These are phyloP conservation scores for Grammothele lineata DNA, from an alignment of 768 basidiomycete genomes.

Conservation along the genomic window DNA sequence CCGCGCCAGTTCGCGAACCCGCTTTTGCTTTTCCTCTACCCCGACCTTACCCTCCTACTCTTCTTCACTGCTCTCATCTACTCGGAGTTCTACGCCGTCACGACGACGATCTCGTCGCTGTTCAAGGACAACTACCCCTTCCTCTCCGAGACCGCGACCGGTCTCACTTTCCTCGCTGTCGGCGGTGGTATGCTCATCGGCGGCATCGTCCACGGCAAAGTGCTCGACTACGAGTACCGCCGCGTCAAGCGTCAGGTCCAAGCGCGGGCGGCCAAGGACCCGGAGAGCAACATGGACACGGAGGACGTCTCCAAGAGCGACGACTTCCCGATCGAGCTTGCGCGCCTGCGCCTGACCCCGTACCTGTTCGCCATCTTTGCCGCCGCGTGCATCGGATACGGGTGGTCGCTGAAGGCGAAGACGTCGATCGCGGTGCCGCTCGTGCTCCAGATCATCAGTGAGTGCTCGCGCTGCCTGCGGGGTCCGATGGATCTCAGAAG, in stretches of 20 bases:
- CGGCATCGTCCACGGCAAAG: slow-evolving; percentile 50
- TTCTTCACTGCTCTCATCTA: slow-evolving; percentile 50
- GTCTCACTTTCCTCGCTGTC: slow-evolving; percentile 73
- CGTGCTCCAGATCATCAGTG: slow-evolving; percentile 40
- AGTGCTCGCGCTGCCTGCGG: slow-evolving; percentile 18
- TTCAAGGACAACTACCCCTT: slow-evolving; percentile 55
- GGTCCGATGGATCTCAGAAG: slow-evolving; percentile 5
- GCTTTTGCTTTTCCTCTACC: slow-evolving; percentile 47
- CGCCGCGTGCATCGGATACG: slow-evolving; percentile 47
- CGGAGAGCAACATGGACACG: slow-evolving; percentile 16
- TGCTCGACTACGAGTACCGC: slow-evolving; percentile 66
- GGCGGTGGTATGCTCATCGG: slow-evolving; percentile 71
- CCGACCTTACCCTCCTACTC: slow-evolving; percentile 53
- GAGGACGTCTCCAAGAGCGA: slow-evolving; percentile 29
- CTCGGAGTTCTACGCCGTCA: slow-evolving; percentile 57
- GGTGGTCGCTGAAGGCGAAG: slow-evolving; percentile 52
- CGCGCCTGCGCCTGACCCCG: slow-evolving; percentile 47
- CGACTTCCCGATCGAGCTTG: slow-evolving; percentile 58
- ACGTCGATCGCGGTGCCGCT: slow-evolving; percentile 51
- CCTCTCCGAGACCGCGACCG: slow-evolving; percentile 60
- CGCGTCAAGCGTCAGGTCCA: slow-evolving; percentile 29
- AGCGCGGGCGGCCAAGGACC: slow-evolving; percentile 12
- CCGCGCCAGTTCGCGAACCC: slow-evolving; percentile 47
- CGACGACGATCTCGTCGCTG: slow-evolving; percentile 56
- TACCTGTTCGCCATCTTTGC: slow-evolving; percentile 35